A percentile compares a stretch with the other conserved stretches of the same genome.
Conservation (phyloP, 2,329 filamentous ascomycete species). For the Arthrocladium fulminans region DNA sequence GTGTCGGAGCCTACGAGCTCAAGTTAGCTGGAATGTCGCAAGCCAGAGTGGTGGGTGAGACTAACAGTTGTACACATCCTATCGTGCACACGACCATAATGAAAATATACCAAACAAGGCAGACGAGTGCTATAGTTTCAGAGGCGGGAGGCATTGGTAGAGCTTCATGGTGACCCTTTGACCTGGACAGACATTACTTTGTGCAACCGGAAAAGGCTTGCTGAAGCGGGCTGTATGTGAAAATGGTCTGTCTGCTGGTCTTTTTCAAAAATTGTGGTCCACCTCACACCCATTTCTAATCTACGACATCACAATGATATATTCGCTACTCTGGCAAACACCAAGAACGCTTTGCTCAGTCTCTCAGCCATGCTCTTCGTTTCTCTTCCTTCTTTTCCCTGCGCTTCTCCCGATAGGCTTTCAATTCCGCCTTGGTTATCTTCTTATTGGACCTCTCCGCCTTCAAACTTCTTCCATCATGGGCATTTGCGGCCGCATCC, state of each 20-base stretch:
- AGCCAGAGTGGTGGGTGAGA: conserved; percentile 6
- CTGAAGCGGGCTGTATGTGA: background rate
- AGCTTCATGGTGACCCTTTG: background rate
- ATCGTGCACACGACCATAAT: conserved; percentile 50
- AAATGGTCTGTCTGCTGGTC: background rate
- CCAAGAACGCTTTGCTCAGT: conserved; percentile 44
- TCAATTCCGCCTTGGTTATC: conserved; percentile 74
- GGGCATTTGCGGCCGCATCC: conserved; percentile 81
- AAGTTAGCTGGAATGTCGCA: conserved; percentile 14
- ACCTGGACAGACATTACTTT: too few species aligned
- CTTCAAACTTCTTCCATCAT: conserved; percentile 83
- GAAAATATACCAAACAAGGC: conserved; percentile 48
- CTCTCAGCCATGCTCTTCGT: conserved; percentile 77
- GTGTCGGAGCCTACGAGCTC: conserved; percentile 42
- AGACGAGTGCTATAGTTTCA: conserved; percentile 36
- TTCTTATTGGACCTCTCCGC: conserved; percentile 82
- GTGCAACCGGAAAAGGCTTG: too few species aligned
- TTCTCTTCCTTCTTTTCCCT: conserved; percentile 90
- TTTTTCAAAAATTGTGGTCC: background rate
- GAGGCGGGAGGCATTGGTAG: conserved; percentile 16
- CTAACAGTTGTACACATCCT: conserved; percentile 53
- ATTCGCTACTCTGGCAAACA: too few species aligned
- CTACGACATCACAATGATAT: background rate
- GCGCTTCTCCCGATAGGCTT: conserved; percentile 84
- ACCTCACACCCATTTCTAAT: background rate